phyloP scores from a whole-genome alignment of 2,329 filamentous ascomycete genomes.

The Monosporascus ibericus region DNA sequence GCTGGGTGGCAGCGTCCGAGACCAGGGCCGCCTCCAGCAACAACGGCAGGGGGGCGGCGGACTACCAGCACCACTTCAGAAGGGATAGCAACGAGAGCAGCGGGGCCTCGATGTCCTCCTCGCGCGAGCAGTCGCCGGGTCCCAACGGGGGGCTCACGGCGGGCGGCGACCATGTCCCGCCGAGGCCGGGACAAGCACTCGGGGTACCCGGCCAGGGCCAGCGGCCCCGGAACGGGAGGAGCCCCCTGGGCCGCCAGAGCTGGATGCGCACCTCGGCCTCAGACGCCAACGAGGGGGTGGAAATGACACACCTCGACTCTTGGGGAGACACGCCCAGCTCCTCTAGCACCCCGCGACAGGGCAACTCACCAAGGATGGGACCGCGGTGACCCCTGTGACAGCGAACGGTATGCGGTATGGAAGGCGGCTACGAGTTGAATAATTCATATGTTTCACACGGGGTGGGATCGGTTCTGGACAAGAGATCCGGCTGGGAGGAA shows the following conservation, averaged over 20 bases:
- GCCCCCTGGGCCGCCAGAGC: slow-evolving; percentile 32
- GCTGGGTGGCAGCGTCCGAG: slow-evolving; percentile 32
- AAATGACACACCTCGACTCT: slow-evolving; percentile 19
- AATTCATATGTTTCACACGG: too few relatives aligned
- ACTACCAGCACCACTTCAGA: slow-evolving; percentile 13
- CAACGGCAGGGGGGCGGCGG: slow-evolving; percentile 4
- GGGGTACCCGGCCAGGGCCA: slow-evolving; percentile 18
- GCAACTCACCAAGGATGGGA: not conserved
- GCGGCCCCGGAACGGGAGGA: slow-evolving; percentile 26
- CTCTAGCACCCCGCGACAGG: slow-evolving; percentile 3
- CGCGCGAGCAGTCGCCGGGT: slow-evolving; percentile 10
- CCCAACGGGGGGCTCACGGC: slow-evolving; percentile 7
- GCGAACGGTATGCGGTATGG: too few relatives aligned
- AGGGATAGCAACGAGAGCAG: slow-evolving; percentile 16
- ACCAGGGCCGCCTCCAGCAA: slow-evolving; percentile 23
- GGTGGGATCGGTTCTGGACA: too few relatives aligned
- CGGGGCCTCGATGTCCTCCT: slow-evolving; percentile 6
- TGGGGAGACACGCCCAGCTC: slow-evolving; percentile 1
- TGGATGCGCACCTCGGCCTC: slow-evolving; percentile 23
- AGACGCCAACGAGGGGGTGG: slow-evolving; percentile 23
- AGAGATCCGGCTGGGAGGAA: too few relatives aligned
- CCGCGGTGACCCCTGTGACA: not conserved
- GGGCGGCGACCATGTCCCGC: slow-evolving; percentile 7
- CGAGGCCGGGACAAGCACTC: slow-evolving; percentile 11
- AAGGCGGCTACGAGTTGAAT: too few relatives aligned